phyloP scores from a whole-genome alignment of 805 yeast genomes.

The Grigorovia transvaalensis region DNA sequence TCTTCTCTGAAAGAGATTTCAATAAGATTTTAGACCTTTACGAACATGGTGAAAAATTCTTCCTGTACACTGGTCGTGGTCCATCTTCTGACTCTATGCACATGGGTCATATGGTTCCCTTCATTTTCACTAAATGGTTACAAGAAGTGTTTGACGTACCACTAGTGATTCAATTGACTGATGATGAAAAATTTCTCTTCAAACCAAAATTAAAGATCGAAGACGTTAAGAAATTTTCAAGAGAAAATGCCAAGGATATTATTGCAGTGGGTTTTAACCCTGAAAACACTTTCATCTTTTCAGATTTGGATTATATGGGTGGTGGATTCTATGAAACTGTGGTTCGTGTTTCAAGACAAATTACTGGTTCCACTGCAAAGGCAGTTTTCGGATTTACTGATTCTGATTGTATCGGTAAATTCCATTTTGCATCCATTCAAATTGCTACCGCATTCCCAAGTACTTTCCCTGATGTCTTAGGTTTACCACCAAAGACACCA shows the following conservation, averaged over 20 bases:
- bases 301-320: conserved; percentile 88
- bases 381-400: conserved; percentile 96
- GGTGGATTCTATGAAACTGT: conserved; percentile 91
- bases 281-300: conserved; percentile 88
- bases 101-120: conserved; percentile 94
- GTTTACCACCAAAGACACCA: conserved; percentile 79
- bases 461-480: conserved; percentile 89
- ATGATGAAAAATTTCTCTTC: conserved; percentile 93
- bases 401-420: conserved; percentile 85
- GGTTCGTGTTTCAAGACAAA: conserved; percentile 83
- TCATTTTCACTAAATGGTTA: conserved; percentile 91
- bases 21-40: conserved; percentile 70
- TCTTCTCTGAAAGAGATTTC: conserved; percentile 85
- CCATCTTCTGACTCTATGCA: conserved; percentile 93
- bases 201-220: conserved; percentile 82
- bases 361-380: conserved; percentile 93
- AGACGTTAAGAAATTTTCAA: conserved; percentile 73
- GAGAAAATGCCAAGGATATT: conserved; percentile 83
- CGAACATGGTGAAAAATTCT: conserved; percentile 92
- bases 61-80: conserved; percentile 94
- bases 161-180: conserved; percentile 85
- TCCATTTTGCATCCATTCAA: conserved; percentile 93
- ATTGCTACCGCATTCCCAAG: conserved; percentile 94
- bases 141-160: conserved; percentile 98
- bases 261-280: conserved; percentile 91